Evolutionary conservation across 2,329 filamentous ascomycete genomes (phyloP).

Genomic region (Septoria linicola): DNA sequence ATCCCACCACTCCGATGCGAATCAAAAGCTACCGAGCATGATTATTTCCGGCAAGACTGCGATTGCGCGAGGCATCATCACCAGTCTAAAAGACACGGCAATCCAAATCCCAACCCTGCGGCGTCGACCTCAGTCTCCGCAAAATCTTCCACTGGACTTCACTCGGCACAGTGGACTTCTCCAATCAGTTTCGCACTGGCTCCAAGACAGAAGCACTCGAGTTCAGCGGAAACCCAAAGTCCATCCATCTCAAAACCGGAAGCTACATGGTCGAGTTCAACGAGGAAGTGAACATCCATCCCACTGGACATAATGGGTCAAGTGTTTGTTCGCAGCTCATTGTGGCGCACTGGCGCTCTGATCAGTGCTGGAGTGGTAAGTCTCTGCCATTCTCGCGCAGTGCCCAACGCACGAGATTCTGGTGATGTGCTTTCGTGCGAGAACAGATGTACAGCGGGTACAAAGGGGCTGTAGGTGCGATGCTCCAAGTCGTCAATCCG

Average conservation of each 20-base stretch:
- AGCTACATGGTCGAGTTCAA: conserved; percentile 46
- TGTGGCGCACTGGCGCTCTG: conserved; percentile 43
- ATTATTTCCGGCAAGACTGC: conserved; percentile 19
- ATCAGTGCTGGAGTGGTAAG: conserved; percentile 40
- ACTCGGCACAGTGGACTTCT: conserved; percentile 20
- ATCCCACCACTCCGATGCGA: neutral
- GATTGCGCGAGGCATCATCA: conserved; percentile 17
- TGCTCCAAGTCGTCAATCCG: conserved; percentile 37
- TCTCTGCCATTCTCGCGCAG: neutral
- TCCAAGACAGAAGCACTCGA: conserved; percentile 7
- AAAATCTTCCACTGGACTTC: conserved; percentile 18
- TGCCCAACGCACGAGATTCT: neutral
- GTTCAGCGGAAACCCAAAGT: conserved; percentile 1
- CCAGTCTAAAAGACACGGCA: conserved; percentile 4
- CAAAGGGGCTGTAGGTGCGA: conserved; percentile 42
- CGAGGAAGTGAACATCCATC: conserved; percentile 43
- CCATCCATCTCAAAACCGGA: conserved; percentile 24
- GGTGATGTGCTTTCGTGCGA: neutral
- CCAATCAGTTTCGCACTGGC: conserved; percentile 12
- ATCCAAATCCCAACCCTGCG: conserved; percentile 25
- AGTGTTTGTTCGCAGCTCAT: conserved; percentile 42
- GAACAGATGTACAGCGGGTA: conserved; percentile 46
- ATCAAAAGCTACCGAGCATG: too few species aligned
- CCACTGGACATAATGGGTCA: conserved; percentile 43
- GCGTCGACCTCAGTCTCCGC: conserved; percentile 24